Evolutionary conservation across 2,329 filamentous ascomycete genomes (phyloP).

Genomic region (Dactylellina haptotyla): DNA sequence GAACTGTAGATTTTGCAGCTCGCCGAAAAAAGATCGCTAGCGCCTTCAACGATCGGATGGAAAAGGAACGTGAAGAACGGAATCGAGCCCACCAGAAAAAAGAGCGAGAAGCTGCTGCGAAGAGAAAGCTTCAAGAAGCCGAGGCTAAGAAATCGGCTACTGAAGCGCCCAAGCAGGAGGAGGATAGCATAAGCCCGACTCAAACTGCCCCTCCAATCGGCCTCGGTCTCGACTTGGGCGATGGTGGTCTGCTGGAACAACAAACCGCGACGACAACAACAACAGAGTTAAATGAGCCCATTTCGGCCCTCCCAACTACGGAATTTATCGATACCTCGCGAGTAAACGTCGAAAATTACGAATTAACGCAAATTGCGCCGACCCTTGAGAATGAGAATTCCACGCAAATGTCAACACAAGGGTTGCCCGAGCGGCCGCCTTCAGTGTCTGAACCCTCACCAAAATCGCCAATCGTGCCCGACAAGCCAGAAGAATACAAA

Average conservation of each 20-base stretch:
- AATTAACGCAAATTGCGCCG: conserved; percentile 49
- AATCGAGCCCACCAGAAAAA: conserved; percentile 67
- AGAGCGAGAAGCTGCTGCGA: conserved; percentile 63
- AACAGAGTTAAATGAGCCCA: conserved; percentile 42
- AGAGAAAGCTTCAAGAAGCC: conserved; percentile 62
- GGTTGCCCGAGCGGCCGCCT: conserved; percentile 50
- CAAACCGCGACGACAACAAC: conserved; percentile 10
- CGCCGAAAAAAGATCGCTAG: conserved; percentile 83
- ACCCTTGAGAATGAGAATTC: conserved; percentile 47
- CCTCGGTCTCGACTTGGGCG: conserved; percentile 46
- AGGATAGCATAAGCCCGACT: conserved; percentile 23
- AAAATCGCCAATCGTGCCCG: conserved; percentile 45
- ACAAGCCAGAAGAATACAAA: conserved; percentile 40
- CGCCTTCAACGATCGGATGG: conserved; percentile 84
- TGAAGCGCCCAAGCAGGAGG: conserved; percentile 14
- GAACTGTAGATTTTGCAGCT: conserved; percentile 84
- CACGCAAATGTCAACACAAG: conserved; percentile 47
- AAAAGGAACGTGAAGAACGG: conserved; percentile 72
- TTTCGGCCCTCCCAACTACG: conserved; percentile 20
- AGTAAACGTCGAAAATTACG: conserved; percentile 48
- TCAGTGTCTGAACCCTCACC: conserved; percentile 31
- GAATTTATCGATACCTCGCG: conserved; percentile 30
- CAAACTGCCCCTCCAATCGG: conserved; percentile 26
- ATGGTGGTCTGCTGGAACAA: not conserved
- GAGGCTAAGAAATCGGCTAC: conserved; percentile 36